Evolutionary conservation across 768 basidiomycete species (phyloP), one percentile per base, ranked within the genome.

Genomic region (Mycena filopes): DNA sequence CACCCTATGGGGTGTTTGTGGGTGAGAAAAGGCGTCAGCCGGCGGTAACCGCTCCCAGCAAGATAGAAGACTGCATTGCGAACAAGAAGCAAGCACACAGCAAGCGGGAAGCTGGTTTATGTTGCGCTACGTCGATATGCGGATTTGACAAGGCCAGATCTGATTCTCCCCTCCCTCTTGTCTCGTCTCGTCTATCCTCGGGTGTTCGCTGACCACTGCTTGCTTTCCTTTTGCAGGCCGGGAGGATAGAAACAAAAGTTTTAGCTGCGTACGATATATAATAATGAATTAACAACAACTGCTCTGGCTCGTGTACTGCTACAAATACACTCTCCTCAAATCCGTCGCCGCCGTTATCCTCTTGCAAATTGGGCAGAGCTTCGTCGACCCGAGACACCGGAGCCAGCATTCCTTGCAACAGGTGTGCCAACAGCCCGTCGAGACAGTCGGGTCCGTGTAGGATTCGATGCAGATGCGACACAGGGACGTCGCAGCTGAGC

Each of bases 121-220:
- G 70, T 45, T 62, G 15, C 23, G 71, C 57, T 51, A 70, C 66
- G 71, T 76, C 68, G 69, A 79, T 25, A 69, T 91, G 92, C 81
- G 76, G 92, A 93, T 74, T 77, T 73, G 84, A 85, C 84, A 83
- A 94, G 93, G 93, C 93, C 93, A 94, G 93, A 94, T 93, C 89
- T 94, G 92, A 94, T 79, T 80, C 72, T 64, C 60, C 63, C 62
- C 65, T 33, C 36, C 36, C 15, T 15, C 36, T 2, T 36, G 11
- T 43, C 65, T 55, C 66, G 63, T 60, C 51, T 58, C 28, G 23
- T 12, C 54, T 4, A 29, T 42, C 58, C 18, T 29, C 25, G 29
- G 36, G 2, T 15, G 36, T 36, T 36, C 11, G 10, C 36, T 36
- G 36, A 36, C 10, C 36, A 36, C 31, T 12, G 31, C 15, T 36